These are phyloP conservation scores for Aureobasidium sp. DNA, from an alignment of 2,329 filamentous ascomycete genomes.

Conservation along the genomic window DNA sequence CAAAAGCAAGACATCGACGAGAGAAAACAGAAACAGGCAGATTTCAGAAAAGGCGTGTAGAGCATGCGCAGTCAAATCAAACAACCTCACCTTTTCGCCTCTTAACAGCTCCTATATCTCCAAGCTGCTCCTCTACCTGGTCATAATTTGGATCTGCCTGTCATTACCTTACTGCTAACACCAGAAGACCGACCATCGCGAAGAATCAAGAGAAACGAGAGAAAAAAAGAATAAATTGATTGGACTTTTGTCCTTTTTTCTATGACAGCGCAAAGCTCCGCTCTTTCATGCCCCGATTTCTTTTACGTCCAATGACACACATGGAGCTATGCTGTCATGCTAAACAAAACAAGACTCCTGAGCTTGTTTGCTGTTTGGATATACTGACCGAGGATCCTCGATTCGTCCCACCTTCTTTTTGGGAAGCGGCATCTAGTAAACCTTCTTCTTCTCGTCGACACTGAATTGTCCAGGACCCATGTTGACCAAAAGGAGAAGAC, in stretches of 20 bases:
- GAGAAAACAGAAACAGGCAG: not conserved
- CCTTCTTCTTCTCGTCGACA: slow-evolving; percentile 99
- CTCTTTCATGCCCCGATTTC: not conserved
- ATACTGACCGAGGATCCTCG: not conserved
- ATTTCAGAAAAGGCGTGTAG: no score
- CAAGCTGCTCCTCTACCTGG: not conserved
- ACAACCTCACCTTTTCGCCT: not conserved
- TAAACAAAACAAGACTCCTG: not conserved
- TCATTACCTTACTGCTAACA: no score
- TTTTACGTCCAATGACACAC: not conserved
- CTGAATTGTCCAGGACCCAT: slow-evolving; percentile 96
- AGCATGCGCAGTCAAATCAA: not conserved
- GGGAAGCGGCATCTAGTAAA: slow-evolving; percentile 55
- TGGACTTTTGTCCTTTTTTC: not conserved
- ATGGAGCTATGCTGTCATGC: not conserved
- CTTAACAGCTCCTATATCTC: not conserved
- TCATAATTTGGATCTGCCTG: no score
- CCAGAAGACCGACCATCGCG: no score
- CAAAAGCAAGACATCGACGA: no score
- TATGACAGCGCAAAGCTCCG: not conserved
- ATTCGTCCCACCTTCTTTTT: not conserved
- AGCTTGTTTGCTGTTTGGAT: not conserved
- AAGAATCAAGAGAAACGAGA: no score
- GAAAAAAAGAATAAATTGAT: not conserved
- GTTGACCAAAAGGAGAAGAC: slow-evolving; percentile 93